phyloP scores from a whole-genome alignment of 352 stramenopile species.

The Pythium phragmitis region DNA sequence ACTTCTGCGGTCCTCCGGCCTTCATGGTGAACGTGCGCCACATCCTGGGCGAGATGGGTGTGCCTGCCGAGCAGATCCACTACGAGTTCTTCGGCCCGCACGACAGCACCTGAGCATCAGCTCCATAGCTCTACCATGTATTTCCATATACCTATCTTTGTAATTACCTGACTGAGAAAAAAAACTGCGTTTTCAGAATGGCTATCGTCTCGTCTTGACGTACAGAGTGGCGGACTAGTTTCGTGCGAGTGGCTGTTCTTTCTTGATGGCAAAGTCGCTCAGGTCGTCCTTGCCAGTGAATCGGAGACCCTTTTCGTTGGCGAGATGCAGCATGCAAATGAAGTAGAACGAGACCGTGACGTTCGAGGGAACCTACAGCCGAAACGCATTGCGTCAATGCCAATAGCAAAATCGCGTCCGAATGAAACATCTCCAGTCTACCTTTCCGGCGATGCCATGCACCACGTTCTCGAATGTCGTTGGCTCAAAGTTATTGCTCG shows the following conservation, averaged over 20 bases:
- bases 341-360: conserved; percentile 99
- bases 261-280: conserved; percentile 70
- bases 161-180: conserved; percentile 11
- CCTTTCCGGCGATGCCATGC: conserved; percentile 81
- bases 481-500: conserved; percentile 9
- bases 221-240: neutral
- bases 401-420: neutral
- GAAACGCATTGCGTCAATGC: conserved; percentile 12
- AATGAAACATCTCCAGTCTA: conserved; percentile 27
- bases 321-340: conserved; percentile 98
- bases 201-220: conserved; percentile 3
- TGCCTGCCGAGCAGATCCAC: conserved; percentile 43
- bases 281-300: conserved; percentile 79
- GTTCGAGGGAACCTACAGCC: conserved; percentile 86
- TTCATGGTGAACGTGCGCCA: conserved; percentile 52
- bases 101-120: conserved; percentile 29
- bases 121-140: conserved; percentile 17
- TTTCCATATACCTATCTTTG: conserved; percentile 9
- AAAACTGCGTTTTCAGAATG: neutral
- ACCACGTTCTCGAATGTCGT: conserved; percentile 92
- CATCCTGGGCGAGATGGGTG: conserved; percentile 36
- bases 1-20: conserved; percentile 55
- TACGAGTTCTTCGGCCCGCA: conserved; percentile 70
- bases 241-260: conserved; percentile 19
- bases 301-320: conserved; percentile 97